Percentiles rank a stretch among this genome's conserved stretches.
phyloP scores from a whole-genome alignment of 2,329 filamentous ascomycete species.

The Daldinia sp. region DNA sequence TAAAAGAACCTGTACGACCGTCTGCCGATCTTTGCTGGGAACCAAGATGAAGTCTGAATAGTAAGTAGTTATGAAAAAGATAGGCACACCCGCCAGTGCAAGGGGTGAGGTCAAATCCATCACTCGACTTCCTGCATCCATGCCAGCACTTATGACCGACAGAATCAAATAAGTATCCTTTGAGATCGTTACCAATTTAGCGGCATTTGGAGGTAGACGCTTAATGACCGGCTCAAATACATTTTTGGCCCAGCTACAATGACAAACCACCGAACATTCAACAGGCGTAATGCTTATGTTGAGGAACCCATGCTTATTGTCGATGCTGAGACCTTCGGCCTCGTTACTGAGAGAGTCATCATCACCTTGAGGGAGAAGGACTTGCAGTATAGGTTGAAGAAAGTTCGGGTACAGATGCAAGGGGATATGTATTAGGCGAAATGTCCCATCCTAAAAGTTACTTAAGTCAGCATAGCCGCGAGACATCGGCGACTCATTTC shows the following conservation, averaged over 20 bases:
- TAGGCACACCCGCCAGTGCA: slow-evolving; percentile 90
- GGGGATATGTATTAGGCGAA: slow-evolving; percentile 92
- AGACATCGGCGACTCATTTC: slow-evolving; percentile 18
- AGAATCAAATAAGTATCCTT: slow-evolving; percentile 88
- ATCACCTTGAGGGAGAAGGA: slow-evolving; percentile 76
- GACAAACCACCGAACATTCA: slow-evolving; percentile 93
- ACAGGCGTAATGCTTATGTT: slow-evolving; percentile 94
- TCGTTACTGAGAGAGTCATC: slow-evolving; percentile 53
- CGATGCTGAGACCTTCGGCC: slow-evolving; percentile 62
- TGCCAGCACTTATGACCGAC: slow-evolving; percentile 88
- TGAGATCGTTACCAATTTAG: slow-evolving; percentile 76
- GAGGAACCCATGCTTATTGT: slow-evolving; percentile 80
- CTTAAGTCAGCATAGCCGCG: slow-evolving; percentile 37
- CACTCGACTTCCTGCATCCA: slow-evolving; percentile 91
- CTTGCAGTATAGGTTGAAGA: slow-evolving; percentile 85
- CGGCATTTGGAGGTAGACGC: slow-evolving; percentile 66
- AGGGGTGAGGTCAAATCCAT: slow-evolving; percentile 91
- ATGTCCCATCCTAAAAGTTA: slow-evolving; percentile 78
- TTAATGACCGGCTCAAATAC: slow-evolving; percentile 81
- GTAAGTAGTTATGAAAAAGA: slow-evolving; percentile 99
- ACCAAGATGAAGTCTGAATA: slow-evolving; percentile 98
- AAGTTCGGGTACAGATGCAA: slow-evolving; percentile 81
- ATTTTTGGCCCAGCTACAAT: slow-evolving; percentile 76
- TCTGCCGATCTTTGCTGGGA: slow-evolving; percentile 77
- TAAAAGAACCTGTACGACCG: slow-evolving; percentile 81